These are phyloP conservation scores for Nakazawaea ambrosiae DNA, from an alignment of 805 yeast genomes.

Conservation along the genomic window DNA sequence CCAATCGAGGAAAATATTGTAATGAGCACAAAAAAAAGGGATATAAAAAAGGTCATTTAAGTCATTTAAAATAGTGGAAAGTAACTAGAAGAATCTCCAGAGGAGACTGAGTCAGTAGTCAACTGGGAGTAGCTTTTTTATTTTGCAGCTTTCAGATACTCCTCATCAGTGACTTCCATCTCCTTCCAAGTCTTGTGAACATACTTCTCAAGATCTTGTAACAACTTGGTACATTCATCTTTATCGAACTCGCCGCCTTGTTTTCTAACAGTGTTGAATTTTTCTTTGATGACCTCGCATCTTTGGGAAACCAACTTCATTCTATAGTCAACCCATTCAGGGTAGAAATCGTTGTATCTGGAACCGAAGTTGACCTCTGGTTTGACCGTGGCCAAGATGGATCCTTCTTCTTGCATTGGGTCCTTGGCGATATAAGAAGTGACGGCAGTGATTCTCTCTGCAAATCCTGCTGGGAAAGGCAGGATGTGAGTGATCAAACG, in stretches of 20 bases:
- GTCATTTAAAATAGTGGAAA: too few species aligned
- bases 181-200: slow-evolving; percentile 25
- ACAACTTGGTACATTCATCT: slow-evolving; percentile 24
- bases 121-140: too few species aligned
- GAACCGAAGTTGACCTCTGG: slow-evolving; percentile 31
- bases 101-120: too few species aligned
- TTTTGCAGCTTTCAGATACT: slow-evolving; percentile 13
- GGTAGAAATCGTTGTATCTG: slow-evolving; percentile 30
- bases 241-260: slow-evolving; percentile 29
- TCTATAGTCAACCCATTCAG: slow-evolving; percentile 33
- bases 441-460: slow-evolving; percentile 37
- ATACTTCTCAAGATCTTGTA: slow-evolving; percentile 26
- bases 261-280: slow-evolving; percentile 16
- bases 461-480: slow-evolving; percentile 31
- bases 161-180: slow-evolving; percentile 25
- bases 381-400: slow-evolving; percentile 34
- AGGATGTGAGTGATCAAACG: slow-evolving; percentile 39
- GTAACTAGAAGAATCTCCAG: too few species aligned
- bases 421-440: slow-evolving; percentile 35
- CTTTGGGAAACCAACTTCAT: slow-evolving; percentile 27
- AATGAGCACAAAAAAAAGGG: too few species aligned
- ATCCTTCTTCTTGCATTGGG: slow-evolving; percentile 27
- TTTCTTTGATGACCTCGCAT: slow-evolving; percentile 20
- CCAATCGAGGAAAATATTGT: too few species aligned
- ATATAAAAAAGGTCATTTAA: too few species aligned